Evolutionary conservation across 2,329 filamentous ascomycete species (phyloP).

Genomic region (Talaromyces islandicus): DNA sequence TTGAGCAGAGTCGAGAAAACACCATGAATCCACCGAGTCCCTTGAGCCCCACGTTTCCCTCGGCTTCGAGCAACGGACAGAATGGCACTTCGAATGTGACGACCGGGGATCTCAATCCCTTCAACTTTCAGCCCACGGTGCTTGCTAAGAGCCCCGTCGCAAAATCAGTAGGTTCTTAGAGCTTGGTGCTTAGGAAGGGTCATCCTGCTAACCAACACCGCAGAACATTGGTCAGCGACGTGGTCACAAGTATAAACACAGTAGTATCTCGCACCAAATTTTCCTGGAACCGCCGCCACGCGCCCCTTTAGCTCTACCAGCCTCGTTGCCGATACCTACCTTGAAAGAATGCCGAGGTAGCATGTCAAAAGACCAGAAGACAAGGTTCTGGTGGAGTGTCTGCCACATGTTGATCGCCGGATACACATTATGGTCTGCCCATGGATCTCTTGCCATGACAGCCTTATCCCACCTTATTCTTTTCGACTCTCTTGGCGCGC

Average conservation of each 20-base stretch:
- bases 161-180: constrained; percentile 60
- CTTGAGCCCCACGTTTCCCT: constrained; percentile 29
- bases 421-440: constrained; percentile 78
- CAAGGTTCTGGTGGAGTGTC: constrained; percentile 79
- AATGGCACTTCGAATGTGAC: constrained; percentile 17
- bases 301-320: constrained; percentile 80
- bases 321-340: constrained; percentile 87
- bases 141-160: constrained; percentile 65
- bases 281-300: constrained; percentile 86
- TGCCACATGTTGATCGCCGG: constrained; percentile 79
- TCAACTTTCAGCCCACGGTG: constrained; percentile 87
- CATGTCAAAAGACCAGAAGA: constrained; percentile 82
- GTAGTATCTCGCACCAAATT: constrained; percentile 91
- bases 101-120: constrained; percentile 51
- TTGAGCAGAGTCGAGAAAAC: constrained; percentile 2
- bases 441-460: constrained; percentile 83
- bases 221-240: constrained; percentile 86
- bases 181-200: neutral
- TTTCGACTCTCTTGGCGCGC: constrained; percentile 89
- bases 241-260: constrained; percentile 97
- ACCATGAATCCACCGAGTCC: constrained; percentile 15
- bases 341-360: constrained; percentile 79
- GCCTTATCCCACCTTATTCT: constrained; percentile 89
- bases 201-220: constrained; percentile 15
- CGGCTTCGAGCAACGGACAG: constrained; percentile 24